Evolutionary conservation across 768 basidiomycete species (phyloP), one percentile per base, ranked within the genome.

Genomic region (Pilatotrama ljubarskyi): DNA sequence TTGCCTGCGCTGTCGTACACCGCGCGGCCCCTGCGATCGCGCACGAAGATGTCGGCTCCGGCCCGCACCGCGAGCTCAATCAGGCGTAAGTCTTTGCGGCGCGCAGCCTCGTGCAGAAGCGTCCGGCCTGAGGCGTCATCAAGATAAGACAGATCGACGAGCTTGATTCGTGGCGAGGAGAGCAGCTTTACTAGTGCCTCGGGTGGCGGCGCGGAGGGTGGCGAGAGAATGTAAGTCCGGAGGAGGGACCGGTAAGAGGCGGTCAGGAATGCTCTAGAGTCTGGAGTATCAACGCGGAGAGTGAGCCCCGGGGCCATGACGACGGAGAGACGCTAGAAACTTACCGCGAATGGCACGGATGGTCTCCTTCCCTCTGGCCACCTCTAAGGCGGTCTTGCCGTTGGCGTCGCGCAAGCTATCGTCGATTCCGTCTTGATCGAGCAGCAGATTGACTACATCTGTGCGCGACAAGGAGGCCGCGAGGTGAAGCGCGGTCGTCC

Each of bases 1-100:
- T 87, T 90, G 8, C 85, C 84, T n/a, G 76, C 75, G 5, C 87
- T 85, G 17, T 84, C 93, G 68, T 79, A 84, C 7, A 76, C 87
- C 76, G 77, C 82, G 66, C 87, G 71, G 15, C 95, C 94, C 60
- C 75, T 80, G 20, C 86, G 78, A 72, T 96, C 89, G 4, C 93
- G 80, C 1, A 90, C 87, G 68, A 95, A 95, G 4, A 95, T 89
- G 68, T 95, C 93, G 0, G 92, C 93, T 0, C 94, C 94, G 9
- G 89, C 88, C 22, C 88, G 83, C 1, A 95, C 84, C 0, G 86
- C 88, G n/a, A 93, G 80, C 68, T 96, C 91, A 25, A 96, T 84
- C 18, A 96, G 74, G 4, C 85, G 79, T 20, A 96, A 75, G 68
- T 97, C 93, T 59, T 88, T 87, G 15, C 93, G 80, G 36, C 83